These are phyloP conservation scores for Solanum hybrid DNA, from an alignment of 305 asterid species.

Conservation along the genomic window DNA sequence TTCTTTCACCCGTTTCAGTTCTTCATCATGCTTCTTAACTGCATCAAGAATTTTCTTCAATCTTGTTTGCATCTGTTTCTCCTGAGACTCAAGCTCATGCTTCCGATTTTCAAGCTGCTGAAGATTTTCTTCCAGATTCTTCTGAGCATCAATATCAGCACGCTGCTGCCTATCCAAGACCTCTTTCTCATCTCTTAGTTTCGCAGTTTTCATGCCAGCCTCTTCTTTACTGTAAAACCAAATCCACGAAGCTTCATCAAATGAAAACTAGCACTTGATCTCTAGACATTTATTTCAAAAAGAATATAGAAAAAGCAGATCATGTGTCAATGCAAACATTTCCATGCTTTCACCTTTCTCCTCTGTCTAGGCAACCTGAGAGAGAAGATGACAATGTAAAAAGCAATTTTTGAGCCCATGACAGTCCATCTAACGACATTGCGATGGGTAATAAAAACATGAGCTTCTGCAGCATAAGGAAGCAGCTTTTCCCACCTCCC, in stretches of 20 bases:
- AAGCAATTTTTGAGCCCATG: not conserved
- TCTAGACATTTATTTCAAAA: not conserved
- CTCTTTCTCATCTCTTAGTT: constrained; percentile 92
- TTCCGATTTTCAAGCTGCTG: constrained; percentile 83
- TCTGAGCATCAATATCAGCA: constrained; percentile 82
- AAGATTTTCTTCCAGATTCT: constrained; percentile 90
- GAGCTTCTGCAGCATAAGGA: not conserved
- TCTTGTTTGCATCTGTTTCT: constrained; percentile 80
- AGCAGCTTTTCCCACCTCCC: not conserved
- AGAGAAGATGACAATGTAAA: not conserved
- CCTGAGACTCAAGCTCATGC: constrained; percentile 86
- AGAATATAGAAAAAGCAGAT: not conserved
- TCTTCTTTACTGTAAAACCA: constrained; percentile 78
- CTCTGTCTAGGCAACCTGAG: not conserved
- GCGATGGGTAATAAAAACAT: not conserved
- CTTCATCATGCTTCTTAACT: constrained; percentile 74
- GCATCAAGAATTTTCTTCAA: constrained; percentile 66
- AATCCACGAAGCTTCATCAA: not conserved
- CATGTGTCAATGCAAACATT: not conserved
- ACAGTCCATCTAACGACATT: not conserved
- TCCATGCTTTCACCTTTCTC: not conserved
- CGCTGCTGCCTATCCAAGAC: constrained; percentile 90
- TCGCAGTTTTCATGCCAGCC: constrained; percentile 98
- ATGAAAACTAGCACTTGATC: not conserved
- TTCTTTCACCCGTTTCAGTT: constrained; percentile 51